Evolutionary conservation across 2,329 filamentous ascomycete genomes (phyloP).

Genomic region (Apiospora koreana): DNA sequence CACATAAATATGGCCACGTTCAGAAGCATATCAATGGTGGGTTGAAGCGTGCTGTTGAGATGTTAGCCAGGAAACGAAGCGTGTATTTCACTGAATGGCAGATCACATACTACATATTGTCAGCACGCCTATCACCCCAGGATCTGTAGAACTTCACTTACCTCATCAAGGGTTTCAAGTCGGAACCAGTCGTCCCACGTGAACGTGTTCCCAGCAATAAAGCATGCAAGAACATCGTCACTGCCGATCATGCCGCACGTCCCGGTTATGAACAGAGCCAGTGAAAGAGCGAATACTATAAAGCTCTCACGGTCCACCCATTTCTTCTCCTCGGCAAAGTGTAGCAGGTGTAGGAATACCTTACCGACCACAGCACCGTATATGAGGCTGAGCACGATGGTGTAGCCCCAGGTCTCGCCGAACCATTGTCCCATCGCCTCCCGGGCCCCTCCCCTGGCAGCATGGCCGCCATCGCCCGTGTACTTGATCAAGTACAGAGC

Average conservation of each 20-base stretch:
- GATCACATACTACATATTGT: background rate
- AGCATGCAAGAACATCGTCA: constrained; percentile 89
- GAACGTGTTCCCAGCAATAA: constrained; percentile 87
- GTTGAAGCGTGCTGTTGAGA: constrained; percentile 67
- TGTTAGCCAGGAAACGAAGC: background rate
- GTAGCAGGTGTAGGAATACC: constrained; percentile 78
- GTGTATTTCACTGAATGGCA: background rate
- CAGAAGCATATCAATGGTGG: constrained; percentile 91
- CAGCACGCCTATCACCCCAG: background rate
- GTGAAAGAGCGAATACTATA: constrained; percentile 79
- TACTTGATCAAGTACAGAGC: constrained; percentile 84
- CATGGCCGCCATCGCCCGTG: constrained; percentile 56
- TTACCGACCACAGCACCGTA: constrained; percentile 81
- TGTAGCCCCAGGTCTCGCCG: constrained; percentile 82
- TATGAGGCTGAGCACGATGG: constrained; percentile 73
- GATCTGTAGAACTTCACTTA: constrained; percentile 19
- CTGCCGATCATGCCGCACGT: constrained; percentile 86
- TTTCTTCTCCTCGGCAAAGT: constrained; percentile 78
- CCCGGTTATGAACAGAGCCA: constrained; percentile 84
- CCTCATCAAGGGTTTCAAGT: constrained; percentile 80
- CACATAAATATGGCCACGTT: constrained; percentile 89
- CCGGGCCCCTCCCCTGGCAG: constrained; percentile 57
- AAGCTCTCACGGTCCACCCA: constrained; percentile 89
- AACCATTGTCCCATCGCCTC: constrained; percentile 81
- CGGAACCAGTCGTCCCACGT: constrained; percentile 96